These are phyloP conservation scores for Xylaria palmicola DNA, from an alignment of 495 filamentous ascomycete species.

Conservation along the genomic window DNA sequence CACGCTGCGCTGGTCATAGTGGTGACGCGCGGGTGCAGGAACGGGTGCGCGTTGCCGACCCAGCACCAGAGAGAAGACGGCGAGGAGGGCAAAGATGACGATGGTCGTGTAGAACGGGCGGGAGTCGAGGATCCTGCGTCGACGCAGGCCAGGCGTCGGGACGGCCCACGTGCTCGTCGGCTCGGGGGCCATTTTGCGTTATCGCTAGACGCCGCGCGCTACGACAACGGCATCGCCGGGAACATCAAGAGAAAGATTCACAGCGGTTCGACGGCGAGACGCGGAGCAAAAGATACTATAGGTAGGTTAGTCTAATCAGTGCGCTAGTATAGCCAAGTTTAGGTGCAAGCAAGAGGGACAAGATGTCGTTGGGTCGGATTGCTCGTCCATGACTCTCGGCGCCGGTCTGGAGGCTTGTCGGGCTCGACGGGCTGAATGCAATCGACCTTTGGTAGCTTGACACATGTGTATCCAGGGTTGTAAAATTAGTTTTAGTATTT, in stretches of 20 bases:
- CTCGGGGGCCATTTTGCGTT: constrained; percentile 1
- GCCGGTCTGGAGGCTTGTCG: too few species aligned
- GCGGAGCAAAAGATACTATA: neutral
- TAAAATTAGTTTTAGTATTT: too few species aligned
- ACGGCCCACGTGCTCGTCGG: neutral
- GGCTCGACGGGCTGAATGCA: too few species aligned
- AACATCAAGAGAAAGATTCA: neutral
- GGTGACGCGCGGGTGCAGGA: neutral
- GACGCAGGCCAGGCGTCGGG: neutral
- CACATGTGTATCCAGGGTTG: too few species aligned
- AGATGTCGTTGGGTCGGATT: neutral
- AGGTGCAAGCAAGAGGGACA: neutral
- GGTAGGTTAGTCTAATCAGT: neutral
- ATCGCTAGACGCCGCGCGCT: neutral
- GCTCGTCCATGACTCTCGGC: too few species aligned
- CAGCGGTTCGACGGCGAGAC: neutral
- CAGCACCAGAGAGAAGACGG: constrained; percentile 32
- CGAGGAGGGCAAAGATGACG: constrained; percentile 37
- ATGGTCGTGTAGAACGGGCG: constrained; percentile 40
- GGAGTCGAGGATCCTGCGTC: constrained; percentile 25
- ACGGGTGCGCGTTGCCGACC: neutral
- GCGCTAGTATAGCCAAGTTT: neutral
- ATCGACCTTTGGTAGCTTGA: too few species aligned
- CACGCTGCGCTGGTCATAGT: neutral
- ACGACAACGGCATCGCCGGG: neutral